Evolutionary conservation across 805 yeast genomes (phyloP), one percentile per base, ranked within the genome.

Genomic region (Metschnikowia noctiluminum): DNA sequence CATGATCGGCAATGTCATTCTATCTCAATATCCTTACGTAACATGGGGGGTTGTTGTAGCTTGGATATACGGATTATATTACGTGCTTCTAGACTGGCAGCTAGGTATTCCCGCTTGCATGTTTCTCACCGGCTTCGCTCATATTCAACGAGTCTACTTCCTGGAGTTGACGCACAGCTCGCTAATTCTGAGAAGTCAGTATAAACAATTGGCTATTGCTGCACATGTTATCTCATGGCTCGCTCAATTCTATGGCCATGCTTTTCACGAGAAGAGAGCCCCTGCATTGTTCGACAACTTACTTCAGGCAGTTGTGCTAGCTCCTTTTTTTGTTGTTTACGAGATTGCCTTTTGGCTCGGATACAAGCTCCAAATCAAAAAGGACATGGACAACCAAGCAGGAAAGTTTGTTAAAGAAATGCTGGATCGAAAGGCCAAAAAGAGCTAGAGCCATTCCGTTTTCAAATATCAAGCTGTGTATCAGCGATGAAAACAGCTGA

Each of bases 271-370:
- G 62, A 76, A 75, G 51, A 74, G 89, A 38, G 87, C 90, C 0
- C 99, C 99, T 0, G 97, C 98, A 0, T 66, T 92, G 45, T 64
- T 89, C 37, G 96, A 91, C 59, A 91, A 85, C 61, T 70, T 89
- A 40, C 69, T 84, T 6, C 97, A 90, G 62, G 94, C 97, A 5
- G 64, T 92, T 15, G 89, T 92, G 0, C 71, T 91, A 53, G 98
- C 98, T 0, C 98, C 98, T 1, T 89, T 80, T 61, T 91, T 92
- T 63, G 96, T 90, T 4, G 70, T 84, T 12, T 88, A 84, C 63
- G 98, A 94, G 64, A 60, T 85, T 2, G 75, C 87, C 12, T 88
- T 89, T 58, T 64, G 69, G 48, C 57, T 82, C n/a, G 97, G 97
- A 0, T 78, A 69, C 59, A 74, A 81, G 56, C 65, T 65, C 45